phyloP scores from a whole-genome alignment of 2,329 filamentous ascomycete species.

The Rhynchosporium graminicola region DNA sequence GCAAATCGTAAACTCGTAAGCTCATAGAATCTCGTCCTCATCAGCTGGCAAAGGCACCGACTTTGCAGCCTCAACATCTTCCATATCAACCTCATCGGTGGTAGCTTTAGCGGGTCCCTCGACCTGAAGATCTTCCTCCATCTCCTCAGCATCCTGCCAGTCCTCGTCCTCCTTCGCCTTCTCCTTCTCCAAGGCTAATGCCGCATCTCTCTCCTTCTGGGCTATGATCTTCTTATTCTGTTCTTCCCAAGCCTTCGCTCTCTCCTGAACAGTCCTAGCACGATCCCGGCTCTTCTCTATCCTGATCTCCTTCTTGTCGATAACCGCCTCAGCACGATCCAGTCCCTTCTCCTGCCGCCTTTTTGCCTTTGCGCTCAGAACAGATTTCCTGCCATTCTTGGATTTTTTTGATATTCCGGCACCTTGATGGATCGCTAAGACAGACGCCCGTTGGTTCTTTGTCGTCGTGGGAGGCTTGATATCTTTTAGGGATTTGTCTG shows the following conservation, averaged over 20 bases:
- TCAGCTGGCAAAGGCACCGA: slow-evolving; percentile 13
- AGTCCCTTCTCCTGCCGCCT: slow-evolving; percentile 57
- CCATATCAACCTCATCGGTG: slow-evolving; percentile 16
- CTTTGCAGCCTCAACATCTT: slow-evolving; percentile 14
- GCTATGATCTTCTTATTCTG: slow-evolving; percentile 50
- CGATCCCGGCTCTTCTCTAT: slow-evolving; percentile 55
- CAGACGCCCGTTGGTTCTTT: slow-evolving; percentile 58
- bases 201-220: slow-evolving; percentile 34
- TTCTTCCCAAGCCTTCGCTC: slow-evolving; percentile 59
- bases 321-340: slow-evolving; percentile 60
- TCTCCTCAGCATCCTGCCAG: slow-evolving; percentile 23
- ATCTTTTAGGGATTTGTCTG: slow-evolving; percentile 70
- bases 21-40: slow-evolving; percentile 36
- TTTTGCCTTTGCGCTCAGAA: slow-evolving; percentile 56
- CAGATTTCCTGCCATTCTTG: slow-evolving; percentile 56
- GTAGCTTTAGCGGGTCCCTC: slow-evolving; percentile 13
- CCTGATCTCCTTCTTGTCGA: slow-evolving; percentile 59
- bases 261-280: slow-evolving; percentile 49
- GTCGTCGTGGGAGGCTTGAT: slow-evolving; percentile 52
- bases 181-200: slow-evolving; percentile 30
- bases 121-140: slow-evolving; percentile 26
- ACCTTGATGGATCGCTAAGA: slow-evolving; percentile 66
- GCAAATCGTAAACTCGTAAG: slow-evolving; percentile 16
- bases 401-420: slow-evolving; percentile 69
- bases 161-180: slow-evolving; percentile 25